phyloP scores from a whole-genome alignment of 805 yeast genomes.

The Soucietia sequanensis region DNA sequence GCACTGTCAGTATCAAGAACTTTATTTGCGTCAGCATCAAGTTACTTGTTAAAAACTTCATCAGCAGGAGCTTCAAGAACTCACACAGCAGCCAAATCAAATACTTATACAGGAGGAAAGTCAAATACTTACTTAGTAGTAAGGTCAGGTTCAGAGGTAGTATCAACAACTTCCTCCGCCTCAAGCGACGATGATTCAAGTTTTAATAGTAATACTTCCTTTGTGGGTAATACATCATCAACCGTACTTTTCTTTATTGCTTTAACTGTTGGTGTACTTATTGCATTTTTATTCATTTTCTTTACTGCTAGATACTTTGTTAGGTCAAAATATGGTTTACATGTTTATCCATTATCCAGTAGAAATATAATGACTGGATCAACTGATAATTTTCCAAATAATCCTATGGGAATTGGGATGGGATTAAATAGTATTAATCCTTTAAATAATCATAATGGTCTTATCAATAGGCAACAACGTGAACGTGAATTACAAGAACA shows the following conservation, averaged over 20 bases:
- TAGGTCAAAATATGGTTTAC: slow-evolving; percentile 55
- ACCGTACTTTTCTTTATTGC: slow-evolving; percentile 65
- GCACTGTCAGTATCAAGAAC: too few relatives aligned
- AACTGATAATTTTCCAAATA: background rate
- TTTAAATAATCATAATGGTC: too few relatives aligned
- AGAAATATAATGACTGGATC: slow-evolving; percentile 18
- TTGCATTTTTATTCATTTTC: slow-evolving; percentile 55
- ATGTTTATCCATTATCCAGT: slow-evolving; percentile 36
- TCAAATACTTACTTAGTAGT: too few relatives aligned
- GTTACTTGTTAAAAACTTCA: too few relatives aligned
- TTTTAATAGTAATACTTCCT: slow-evolving; percentile 12
- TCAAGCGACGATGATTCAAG: slow-evolving; percentile 1
- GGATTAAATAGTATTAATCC: slow-evolving; percentile 9
- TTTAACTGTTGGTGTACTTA: slow-evolving; percentile 57
- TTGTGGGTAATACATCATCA: slow-evolving; percentile 53
- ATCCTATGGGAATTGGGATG: background rate
- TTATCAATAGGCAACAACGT: too few relatives aligned
- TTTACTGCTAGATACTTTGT: slow-evolving; percentile 62
- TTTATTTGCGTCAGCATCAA: too few relatives aligned
- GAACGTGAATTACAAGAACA: slow-evolving; percentile 35
- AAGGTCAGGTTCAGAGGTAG: too few relatives aligned
- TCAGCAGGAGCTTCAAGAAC: too few relatives aligned
- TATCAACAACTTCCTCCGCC: slow-evolving; percentile 1
- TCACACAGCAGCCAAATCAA: too few relatives aligned
- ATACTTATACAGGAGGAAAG: too few relatives aligned